Percentiles rank a stretch among this genome's conserved stretches.
These are phyloP conservation scores for Tylopilus sp. DNA, from an alignment of 1,284 basidiomycete species.

Conservation along the genomic window DNA sequence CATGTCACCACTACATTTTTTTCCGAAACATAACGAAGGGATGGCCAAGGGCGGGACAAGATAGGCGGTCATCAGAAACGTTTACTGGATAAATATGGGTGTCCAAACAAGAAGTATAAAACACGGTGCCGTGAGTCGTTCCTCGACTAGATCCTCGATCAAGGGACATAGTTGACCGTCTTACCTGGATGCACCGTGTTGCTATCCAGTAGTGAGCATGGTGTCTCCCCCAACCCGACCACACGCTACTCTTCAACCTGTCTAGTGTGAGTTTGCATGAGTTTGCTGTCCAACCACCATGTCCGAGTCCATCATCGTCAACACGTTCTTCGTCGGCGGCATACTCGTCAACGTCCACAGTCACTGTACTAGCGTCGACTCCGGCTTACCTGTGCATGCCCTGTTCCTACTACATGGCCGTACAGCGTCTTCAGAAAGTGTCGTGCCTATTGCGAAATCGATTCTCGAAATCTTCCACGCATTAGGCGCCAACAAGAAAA, in stretches of 20 bases:
- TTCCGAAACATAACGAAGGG: no score
- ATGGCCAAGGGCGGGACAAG: no score
- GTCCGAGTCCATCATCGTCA: constrained; percentile 27
- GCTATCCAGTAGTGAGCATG: no score
- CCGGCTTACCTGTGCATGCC: constrained; percentile 50
- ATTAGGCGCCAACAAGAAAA: constrained; percentile 33
- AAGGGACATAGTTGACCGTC: no score
- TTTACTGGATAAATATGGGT: no score
- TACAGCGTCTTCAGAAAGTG: constrained; percentile 34
- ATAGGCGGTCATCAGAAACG: no score
- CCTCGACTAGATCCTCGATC: no score
- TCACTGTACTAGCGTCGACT: constrained; percentile 32
- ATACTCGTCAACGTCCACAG: constrained; percentile 53
- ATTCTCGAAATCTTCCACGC: constrained; percentile 44
- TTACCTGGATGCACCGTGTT: no score
- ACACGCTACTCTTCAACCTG: background rate
- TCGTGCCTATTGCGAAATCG: constrained; percentile 42
- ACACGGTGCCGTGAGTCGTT: no score
- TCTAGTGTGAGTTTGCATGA: background rate
- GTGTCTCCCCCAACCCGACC: no score
- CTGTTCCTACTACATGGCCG: constrained; percentile 73
- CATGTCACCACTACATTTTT: no score
- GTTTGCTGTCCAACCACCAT: background rate
- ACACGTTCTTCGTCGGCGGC: constrained; percentile 51
- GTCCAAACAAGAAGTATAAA: no score